A percentile compares a stretch with the other conserved stretches of the same genome.
phyloP scores from a whole-genome alignment of 495 filamentous ascomycete species.

The Elasticomyces elasticus region DNA sequence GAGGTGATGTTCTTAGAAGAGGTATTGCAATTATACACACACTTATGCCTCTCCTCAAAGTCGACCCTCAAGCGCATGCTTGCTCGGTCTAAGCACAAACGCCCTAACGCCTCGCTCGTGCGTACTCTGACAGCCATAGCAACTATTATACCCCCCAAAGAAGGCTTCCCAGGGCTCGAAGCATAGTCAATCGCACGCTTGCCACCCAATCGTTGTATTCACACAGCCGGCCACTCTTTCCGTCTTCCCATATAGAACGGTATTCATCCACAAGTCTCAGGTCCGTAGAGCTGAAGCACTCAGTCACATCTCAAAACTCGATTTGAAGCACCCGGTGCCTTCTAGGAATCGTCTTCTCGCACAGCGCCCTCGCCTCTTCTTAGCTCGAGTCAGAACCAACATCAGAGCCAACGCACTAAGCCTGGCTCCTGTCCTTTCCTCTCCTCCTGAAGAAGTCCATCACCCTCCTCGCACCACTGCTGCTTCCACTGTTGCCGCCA shows the following conservation, averaged over 20 bases:
- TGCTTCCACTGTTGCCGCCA: slow-evolving; percentile 53
- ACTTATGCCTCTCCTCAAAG: too few species aligned
- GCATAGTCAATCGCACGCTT: neutral
- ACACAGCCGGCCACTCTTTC: neutral
- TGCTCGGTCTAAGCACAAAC: neutral
- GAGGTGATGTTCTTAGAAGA: too few species aligned
- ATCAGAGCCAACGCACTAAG: neutral
- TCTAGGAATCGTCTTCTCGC: neutral
- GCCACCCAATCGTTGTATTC: neutral
- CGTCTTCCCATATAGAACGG: too few species aligned
- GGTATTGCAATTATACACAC: too few species aligned
- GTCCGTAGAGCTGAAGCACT: too few species aligned
- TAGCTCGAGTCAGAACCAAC: neutral
- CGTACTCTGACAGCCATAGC: neutral
- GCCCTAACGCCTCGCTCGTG: neutral
- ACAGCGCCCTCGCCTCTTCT: neutral
- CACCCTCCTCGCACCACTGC: slow-evolving; percentile 75
- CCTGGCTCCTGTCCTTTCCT: slow-evolving; percentile 46
- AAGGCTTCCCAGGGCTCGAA: neutral
- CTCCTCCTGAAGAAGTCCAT: slow-evolving; percentile 96
- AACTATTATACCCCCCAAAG: neutral
- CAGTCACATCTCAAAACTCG: too few species aligned
- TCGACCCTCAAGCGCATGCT: too few species aligned
- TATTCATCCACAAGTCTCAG: too few species aligned
- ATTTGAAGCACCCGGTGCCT: too few species aligned